Conservation (phyloP, 768 basidiomycete species). For the Pisolithus sp. region DNA sequence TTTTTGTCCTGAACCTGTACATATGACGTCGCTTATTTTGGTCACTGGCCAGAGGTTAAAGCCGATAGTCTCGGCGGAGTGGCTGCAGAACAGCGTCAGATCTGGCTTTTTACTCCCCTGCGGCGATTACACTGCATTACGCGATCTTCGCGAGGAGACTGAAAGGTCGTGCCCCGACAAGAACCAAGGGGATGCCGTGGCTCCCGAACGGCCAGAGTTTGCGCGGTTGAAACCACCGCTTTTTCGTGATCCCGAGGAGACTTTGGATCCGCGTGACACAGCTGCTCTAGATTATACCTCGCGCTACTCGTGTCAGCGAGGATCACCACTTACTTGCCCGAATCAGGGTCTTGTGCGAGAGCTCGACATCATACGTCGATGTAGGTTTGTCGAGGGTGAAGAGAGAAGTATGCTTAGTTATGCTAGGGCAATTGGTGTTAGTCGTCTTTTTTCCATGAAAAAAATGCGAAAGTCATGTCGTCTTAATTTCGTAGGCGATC, state of each 20-base stretch:
- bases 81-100: slow-evolving; percentile 56
- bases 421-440: slow-evolving; percentile 62
- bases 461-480: slow-evolving; percentile 3
- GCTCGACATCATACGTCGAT: slow-evolving; percentile 50
- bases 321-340: slow-evolving; percentile 59
- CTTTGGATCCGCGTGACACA: slow-evolving; percentile 10
- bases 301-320: slow-evolving; percentile 53
- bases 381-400: slow-evolving; percentile 62
- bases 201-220: background rate
- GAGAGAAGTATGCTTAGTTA: slow-evolving; percentile 66
- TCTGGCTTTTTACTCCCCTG: slow-evolving; percentile 42
- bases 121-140: slow-evolving; percentile 50
- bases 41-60: slow-evolving; percentile 45
- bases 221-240: background rate
- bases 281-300: slow-evolving; percentile 23
- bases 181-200: background rate
- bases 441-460: slow-evolving; percentile 14
- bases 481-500: slow-evolving; percentile 29
- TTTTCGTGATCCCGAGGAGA: slow-evolving; percentile 18
- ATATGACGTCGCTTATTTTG: background rate
- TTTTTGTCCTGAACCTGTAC: background rate
- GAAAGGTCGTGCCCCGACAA: slow-evolving; percentile 37
- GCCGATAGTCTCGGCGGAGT: slow-evolving; percentile 62
- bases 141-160: slow-evolving; percentile 43
- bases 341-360: slow-evolving; percentile 61